phyloP scores from a whole-genome alignment of 495 filamentous ascomycete species.

The Hypomontagnella monticulosa region DNA sequence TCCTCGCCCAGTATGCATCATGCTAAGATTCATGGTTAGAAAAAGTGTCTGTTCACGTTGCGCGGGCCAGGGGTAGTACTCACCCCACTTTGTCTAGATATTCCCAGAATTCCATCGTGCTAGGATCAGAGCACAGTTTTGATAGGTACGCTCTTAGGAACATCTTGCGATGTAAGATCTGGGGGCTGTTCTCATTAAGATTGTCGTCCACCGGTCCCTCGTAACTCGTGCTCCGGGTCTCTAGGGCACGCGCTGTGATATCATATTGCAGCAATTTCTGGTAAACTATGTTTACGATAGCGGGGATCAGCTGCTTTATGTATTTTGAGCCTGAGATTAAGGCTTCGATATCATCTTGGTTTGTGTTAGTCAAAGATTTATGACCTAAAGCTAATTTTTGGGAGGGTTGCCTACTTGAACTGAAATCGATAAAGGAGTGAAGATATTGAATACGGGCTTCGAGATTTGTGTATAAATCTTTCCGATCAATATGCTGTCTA shows the following conservation, averaged over 20 bases:
- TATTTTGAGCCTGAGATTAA: slow-evolving; percentile 72
- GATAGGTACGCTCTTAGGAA: slow-evolving; percentile 77
- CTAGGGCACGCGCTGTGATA: slow-evolving; percentile 77
- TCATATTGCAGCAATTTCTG: slow-evolving; percentile 77
- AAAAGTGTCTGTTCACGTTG: background rate
- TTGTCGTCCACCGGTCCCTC: slow-evolving; percentile 69
- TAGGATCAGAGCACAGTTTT: slow-evolving; percentile 75
- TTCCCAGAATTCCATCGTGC: slow-evolving; percentile 78
- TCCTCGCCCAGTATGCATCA: slow-evolving; percentile 76
- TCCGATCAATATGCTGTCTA: slow-evolving; percentile 72
- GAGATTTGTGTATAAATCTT: slow-evolving; percentile 72
- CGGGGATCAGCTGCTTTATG: slow-evolving; percentile 78
- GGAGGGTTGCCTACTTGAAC: slow-evolving; percentile 59
- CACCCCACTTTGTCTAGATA: slow-evolving; percentile 80
- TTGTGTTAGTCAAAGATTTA: slow-evolving; percentile 9
- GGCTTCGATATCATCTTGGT: slow-evolving; percentile 71
- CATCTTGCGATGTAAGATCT: slow-evolving; percentile 79
- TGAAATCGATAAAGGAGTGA: slow-evolving; percentile 77
- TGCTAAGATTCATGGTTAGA: slow-evolving; percentile 45
- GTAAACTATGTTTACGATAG: slow-evolving; percentile 79
- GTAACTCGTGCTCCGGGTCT: slow-evolving; percentile 70
- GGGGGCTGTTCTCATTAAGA: slow-evolving; percentile 70
- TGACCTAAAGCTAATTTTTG: background rate
- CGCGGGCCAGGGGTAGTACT: slow-evolving; percentile 19
- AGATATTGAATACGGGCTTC: slow-evolving; percentile 75